Conservation (phyloP, 2,329 filamentous ascomycete species). For the Didymella pomorum region DNA sequence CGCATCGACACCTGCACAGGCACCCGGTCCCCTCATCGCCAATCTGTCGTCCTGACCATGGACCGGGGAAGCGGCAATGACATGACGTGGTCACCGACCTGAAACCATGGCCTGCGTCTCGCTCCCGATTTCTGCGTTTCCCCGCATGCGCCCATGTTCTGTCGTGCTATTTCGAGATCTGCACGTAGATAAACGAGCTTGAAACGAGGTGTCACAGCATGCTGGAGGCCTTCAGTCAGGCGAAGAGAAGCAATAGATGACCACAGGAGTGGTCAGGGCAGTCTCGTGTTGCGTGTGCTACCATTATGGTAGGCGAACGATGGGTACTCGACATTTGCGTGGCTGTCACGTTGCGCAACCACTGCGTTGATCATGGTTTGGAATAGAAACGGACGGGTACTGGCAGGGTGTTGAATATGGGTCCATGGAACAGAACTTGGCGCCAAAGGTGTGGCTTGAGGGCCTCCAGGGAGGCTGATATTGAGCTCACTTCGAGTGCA, state of each 20-base stretch:
- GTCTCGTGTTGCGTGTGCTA: conserved; percentile 18
- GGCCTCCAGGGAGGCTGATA: neutral
- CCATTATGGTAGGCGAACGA: conserved; percentile 2
- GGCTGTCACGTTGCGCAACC: conserved; percentile 30
- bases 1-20: conserved; percentile 9
- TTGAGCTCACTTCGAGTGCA: neutral
- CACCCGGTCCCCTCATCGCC: conserved; percentile 12
- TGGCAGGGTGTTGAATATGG: neutral
- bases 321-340: conserved; percentile 25
- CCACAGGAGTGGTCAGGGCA: conserved; percentile 18
- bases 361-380: conserved; percentile 8
- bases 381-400: conserved; percentile 1
- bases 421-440: neutral
- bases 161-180: conserved; percentile 42
- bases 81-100: conserved; percentile 10
- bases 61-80: conserved; percentile 25
- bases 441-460: neutral
- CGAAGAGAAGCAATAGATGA: conserved; percentile 7
- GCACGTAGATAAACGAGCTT: conserved; percentile 29
- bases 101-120: conserved; percentile 30
- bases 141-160: conserved; percentile 37
- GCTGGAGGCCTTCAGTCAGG: conserved; percentile 15
- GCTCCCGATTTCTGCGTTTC: conserved; percentile 28
- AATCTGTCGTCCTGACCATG: conserved; percentile 13
- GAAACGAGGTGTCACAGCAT: conserved; percentile 28